These are phyloP conservation scores for Vaccinium macrocarpon DNA, from an alignment of 148 eudicot species.

Conservation along the genomic window DNA sequence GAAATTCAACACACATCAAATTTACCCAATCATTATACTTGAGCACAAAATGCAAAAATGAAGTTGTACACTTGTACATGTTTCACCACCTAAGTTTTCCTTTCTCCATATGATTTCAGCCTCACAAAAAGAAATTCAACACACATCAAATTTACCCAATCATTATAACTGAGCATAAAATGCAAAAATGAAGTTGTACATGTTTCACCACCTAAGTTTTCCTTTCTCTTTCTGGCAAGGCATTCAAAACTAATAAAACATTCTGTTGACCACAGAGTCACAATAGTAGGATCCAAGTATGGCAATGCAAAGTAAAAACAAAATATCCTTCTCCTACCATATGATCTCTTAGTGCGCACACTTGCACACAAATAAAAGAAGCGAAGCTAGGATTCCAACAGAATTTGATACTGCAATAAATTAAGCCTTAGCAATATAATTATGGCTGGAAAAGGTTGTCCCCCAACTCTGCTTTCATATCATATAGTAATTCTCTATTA, in stretches of 20 bases:
- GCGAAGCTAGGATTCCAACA: too few species aligned
- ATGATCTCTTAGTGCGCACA: too few species aligned
- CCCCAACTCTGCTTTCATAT: background rate
- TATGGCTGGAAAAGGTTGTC: background rate
- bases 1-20: background rate
- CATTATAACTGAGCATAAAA: background rate
- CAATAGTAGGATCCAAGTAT: background rate
- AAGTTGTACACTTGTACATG: background rate
- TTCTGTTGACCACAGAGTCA: background rate
- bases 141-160: background rate
- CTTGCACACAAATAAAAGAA: too few species aligned
- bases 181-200: background rate
- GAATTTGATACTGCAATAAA: background rate
- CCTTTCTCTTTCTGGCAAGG: background rate
- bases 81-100: background rate
- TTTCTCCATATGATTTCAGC: background rate
- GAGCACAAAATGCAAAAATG: background rate
- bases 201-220: background rate
- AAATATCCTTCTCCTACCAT: background rate
- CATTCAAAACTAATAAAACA: background rate
- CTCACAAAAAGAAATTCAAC: background rate
- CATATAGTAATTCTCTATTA: slow-evolving; percentile 5
- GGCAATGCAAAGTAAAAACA: background rate
- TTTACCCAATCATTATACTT: background rate
- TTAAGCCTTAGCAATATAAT: background rate